phyloP scores from a whole-genome alignment of 805 yeast species.

The Myxozyma neotropica region DNA sequence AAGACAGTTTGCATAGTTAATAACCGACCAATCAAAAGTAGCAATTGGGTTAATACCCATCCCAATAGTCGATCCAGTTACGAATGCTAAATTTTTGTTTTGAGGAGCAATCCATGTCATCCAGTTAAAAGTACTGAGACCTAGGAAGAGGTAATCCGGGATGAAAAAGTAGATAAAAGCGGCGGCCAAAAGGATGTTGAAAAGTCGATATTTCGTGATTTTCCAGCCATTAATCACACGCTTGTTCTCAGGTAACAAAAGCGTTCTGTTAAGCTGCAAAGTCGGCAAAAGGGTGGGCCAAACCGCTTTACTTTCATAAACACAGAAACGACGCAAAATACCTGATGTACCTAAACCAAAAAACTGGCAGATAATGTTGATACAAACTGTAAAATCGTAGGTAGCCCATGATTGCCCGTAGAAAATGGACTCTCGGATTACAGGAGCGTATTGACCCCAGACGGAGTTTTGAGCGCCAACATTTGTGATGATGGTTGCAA shows the following conservation, averaged over 20 bases:
- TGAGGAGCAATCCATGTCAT: conserved; percentile 65
- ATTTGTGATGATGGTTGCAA: conserved; percentile 50
- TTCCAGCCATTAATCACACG: conserved; percentile 60
- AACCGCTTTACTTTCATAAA: conserved; percentile 60
- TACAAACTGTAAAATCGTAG: conserved; percentile 56
- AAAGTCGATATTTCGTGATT: conserved; percentile 54
- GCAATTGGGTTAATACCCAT: conserved; percentile 66
- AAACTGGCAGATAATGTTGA: conserved; percentile 59
- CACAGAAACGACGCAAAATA: conserved; percentile 58
- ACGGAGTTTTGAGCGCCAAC: conserved; percentile 30
- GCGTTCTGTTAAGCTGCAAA: conserved; percentile 44
- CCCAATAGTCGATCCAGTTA: conserved; percentile 67
- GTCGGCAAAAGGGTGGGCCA: conserved; percentile 67
- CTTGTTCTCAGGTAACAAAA: conserved; percentile 28
- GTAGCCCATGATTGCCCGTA: conserved; percentile 44
- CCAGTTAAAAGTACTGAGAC: conserved; percentile 61
- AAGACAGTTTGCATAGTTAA: conserved; percentile 47
- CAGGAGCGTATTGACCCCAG: conserved; percentile 31
- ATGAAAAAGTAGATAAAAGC: conserved; percentile 58
- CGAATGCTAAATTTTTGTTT: conserved; percentile 60
- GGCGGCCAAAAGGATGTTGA: conserved; percentile 46
- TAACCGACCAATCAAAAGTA: conserved; percentile 64
- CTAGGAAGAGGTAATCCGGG: conserved; percentile 63
- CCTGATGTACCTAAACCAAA: conserved; percentile 72
- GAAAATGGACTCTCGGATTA: conserved; percentile 34